Evolutionary conservation across 495 filamentous ascomycete genomes (phyloP).

Genomic region (Articulospora tetracladia): DNA sequence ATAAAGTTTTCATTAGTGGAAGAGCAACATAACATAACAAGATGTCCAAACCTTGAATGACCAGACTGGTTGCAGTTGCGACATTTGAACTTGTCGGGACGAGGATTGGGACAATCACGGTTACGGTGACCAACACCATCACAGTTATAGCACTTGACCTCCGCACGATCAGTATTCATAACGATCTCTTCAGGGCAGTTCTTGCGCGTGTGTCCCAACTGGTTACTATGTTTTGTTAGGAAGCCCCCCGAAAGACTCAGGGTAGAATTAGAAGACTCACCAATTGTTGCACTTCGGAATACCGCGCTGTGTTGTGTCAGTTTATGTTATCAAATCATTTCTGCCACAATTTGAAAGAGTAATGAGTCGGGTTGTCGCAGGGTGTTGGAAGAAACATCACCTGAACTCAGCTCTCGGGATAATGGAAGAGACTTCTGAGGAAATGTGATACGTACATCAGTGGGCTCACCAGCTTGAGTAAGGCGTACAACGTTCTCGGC

Average conservation of each 20-base stretch:
- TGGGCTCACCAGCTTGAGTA: constrained; percentile 63
- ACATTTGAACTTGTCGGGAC: constrained; percentile 61
- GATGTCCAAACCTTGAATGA: too few relatives aligned
- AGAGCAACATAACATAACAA: too few relatives aligned
- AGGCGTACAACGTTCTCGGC: constrained; percentile 77
- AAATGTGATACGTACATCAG: constrained; percentile 63
- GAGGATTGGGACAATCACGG: constrained; percentile 61
- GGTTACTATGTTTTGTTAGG: not conserved
- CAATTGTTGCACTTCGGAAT: constrained; percentile 25
- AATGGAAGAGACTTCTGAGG: too few relatives aligned
- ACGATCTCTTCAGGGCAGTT: constrained; percentile 56
- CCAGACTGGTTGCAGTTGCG: constrained; percentile 77
- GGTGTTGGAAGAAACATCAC: too few relatives aligned
- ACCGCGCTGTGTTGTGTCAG: constrained; percentile 4
- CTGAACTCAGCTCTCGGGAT: too few relatives aligned
- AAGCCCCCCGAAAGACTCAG: not conserved
- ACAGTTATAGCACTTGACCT: constrained; percentile 76
- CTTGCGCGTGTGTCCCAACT: constrained; percentile 65
- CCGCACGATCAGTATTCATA: constrained; percentile 39
- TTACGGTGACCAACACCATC: constrained; percentile 60
- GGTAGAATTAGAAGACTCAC: not conserved
- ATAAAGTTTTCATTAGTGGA: not conserved
- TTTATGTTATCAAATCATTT: not conserved
- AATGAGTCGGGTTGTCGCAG: constrained; percentile 38
- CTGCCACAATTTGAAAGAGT: too few relatives aligned